phyloP scores from a whole-genome alignment of 1,139 yeast species.

The Yamadazyma dendronema region DNA sequence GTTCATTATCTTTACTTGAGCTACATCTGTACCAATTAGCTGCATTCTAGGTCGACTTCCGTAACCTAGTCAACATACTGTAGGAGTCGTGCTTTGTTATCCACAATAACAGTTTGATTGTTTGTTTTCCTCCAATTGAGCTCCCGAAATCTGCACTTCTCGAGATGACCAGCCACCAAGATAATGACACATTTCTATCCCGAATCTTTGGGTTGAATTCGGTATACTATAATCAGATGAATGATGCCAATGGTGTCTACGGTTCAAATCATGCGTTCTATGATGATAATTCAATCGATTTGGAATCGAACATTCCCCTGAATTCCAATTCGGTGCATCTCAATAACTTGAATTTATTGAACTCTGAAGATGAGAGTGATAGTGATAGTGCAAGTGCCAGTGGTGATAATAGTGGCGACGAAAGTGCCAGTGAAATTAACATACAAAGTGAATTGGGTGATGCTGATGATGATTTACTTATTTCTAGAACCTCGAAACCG shows the following conservation, averaged over 20 bases:
- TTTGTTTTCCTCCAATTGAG: no score
- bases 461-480: conserved; percentile 2
- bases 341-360: conserved; percentile 9
- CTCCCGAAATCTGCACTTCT: no score
- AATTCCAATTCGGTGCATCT: conserved; percentile 7
- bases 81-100: no score
- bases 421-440: no score
- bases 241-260: conserved; percentile 24
- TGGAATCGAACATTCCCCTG: conserved; percentile 13
- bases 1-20: no score
- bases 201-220: conserved; percentile 57
- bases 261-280: conserved; percentile 42
- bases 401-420: neutral
- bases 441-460: conserved; percentile 2
- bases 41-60: no score
- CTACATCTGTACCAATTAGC: no score
- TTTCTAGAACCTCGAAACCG: conserved; percentile 10
- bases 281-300: conserved; percentile 24
- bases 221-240: conserved; percentile 37
- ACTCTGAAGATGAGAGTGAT: conserved; percentile 12
- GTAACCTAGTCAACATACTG: no score
- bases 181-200: conserved; percentile 50
- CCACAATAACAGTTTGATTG: no score
- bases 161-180: conserved; percentile 1
- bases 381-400: conserved; percentile 7